These are phyloP conservation scores for Aspergillus bertholletiae DNA, from an alignment of 495 filamentous ascomycete genomes.

Conservation along the genomic window DNA sequence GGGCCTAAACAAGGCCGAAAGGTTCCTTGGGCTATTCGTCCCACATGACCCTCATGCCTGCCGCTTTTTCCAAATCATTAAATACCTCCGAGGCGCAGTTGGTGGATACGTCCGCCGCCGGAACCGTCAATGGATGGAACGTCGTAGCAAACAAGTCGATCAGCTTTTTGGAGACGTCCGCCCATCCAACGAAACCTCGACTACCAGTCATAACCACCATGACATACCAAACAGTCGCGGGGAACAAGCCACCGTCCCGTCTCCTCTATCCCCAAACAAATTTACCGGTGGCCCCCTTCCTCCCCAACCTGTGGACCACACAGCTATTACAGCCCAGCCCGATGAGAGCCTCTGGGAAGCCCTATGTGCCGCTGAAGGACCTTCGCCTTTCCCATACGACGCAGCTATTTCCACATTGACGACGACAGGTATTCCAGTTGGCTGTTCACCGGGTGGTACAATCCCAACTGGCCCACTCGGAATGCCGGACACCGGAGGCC, in stretches of 20 bases:
- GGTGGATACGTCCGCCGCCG: constrained; percentile 37
- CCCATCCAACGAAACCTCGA: constrained; percentile 15
- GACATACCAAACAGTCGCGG: constrained; percentile 11
- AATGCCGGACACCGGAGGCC: constrained; percentile 16
- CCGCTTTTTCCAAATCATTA: constrained; percentile 61
- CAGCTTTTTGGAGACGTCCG: constrained; percentile 40
- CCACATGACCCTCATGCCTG: constrained; percentile 62
- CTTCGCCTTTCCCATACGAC: constrained; percentile 30
- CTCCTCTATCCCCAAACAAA: constrained; percentile 28
- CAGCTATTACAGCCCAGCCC: constrained; percentile 9
- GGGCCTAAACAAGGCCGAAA: constrained; percentile 56
- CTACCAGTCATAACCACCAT: constrained; percentile 15
- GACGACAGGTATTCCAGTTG: constrained; percentile 40
- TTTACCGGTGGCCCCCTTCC: constrained; percentile 7
- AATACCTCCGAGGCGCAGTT: constrained; percentile 56
- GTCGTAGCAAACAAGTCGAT: constrained; percentile 35
- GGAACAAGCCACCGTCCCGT: constrained; percentile 14
- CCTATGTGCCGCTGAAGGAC: constrained; percentile 28
- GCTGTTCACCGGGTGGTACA: constrained; percentile 40
- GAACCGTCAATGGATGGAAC: constrained; percentile 35
- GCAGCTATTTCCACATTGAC: constrained; percentile 49
- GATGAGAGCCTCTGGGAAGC: constrained; percentile 31
- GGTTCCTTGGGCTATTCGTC: constrained; percentile 58
- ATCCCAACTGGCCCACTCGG: constrained; percentile 15
- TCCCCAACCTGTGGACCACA: constrained; percentile 9